Evolutionary conservation across 2,329 filamentous ascomycete genomes (phyloP).

Genomic region (Ceratocystis eucalypticola): DNA sequence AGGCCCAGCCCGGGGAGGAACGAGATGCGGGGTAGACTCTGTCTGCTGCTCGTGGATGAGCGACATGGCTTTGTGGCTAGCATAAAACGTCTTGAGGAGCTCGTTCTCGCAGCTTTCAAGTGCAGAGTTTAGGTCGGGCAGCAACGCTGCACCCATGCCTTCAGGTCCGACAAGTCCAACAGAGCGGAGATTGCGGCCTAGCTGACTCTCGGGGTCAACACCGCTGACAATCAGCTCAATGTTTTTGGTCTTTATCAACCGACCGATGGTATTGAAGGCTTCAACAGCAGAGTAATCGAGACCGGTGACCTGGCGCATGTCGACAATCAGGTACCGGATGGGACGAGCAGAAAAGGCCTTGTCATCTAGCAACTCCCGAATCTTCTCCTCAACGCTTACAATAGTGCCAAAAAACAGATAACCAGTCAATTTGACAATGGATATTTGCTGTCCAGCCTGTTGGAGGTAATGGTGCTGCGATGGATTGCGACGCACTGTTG

Average conservation of each 20-base stretch:
- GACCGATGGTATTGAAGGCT: conserved; percentile 83
- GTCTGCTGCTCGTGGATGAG: conserved; percentile 28
- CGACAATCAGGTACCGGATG: conserved; percentile 79
- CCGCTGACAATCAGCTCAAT: conserved; percentile 76
- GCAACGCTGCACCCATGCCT: conserved; percentile 60
- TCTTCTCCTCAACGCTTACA: conserved; percentile 81
- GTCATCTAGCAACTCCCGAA: conserved; percentile 69
- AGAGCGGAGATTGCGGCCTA: conserved; percentile 67
- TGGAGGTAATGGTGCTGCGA: conserved; percentile 77
- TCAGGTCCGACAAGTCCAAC: conserved; percentile 63
- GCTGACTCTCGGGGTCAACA: conserved; percentile 58
- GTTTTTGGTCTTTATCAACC: conserved; percentile 61
- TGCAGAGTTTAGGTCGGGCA: conserved; percentile 82
- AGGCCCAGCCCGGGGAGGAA: conserved; percentile 32
- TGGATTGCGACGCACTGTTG: conserved; percentile 81
- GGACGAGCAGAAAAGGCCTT: conserved; percentile 63
- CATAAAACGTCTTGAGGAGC: conserved; percentile 68
- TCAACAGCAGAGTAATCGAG: conserved; percentile 95
- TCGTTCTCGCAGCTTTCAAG: conserved; percentile 93
- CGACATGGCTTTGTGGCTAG: conserved; percentile 46
- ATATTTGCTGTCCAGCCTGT: conserved; percentile 75
- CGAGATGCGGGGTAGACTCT: conserved; percentile 33
- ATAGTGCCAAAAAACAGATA: conserved; percentile 99
- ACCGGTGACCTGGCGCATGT: conserved; percentile 78
- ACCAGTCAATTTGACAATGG: conserved; percentile 79